Evolutionary conservation across 2,329 filamentous ascomycete species (phyloP).

Genomic region (Gremmenia infestans): DNA sequence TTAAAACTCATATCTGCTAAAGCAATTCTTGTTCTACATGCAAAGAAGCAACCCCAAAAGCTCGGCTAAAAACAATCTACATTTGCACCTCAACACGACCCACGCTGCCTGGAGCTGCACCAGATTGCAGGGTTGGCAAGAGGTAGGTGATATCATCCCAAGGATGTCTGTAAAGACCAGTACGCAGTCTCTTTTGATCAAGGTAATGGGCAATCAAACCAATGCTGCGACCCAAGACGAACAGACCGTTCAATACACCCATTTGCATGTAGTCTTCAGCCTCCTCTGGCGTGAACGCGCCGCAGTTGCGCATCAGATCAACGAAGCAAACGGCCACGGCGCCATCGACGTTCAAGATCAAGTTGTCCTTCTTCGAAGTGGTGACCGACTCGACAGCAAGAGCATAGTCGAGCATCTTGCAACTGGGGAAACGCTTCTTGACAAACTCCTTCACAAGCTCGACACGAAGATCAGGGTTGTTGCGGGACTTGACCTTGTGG

Average conservation of each 20-base stretch:
- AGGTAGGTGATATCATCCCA: conserved; percentile 99
- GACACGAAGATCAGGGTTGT: conserved; percentile 99
- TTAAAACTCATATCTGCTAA: conserved; percentile 3
- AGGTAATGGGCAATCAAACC: conserved; percentile 99
- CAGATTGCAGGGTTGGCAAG: conserved; percentile 72
- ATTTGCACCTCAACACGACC: conserved; percentile 87
- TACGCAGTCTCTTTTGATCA: conserved; percentile 98
- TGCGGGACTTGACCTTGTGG: conserved; percentile 98
- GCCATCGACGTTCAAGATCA: conserved; percentile 98
- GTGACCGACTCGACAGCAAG: conserved; percentile 97
- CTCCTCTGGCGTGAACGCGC: conserved; percentile 92
- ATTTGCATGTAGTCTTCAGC: conserved; percentile 98
- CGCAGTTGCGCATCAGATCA: conserved; percentile 94
- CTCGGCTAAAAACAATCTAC: conserved; percentile 24
- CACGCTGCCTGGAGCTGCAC: conserved; percentile 64
- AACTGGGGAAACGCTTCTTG: conserved; percentile 92
- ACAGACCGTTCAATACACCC: conserved; percentile 99
- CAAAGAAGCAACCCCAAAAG: conserved; percentile 17
- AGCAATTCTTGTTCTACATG: conserved; percentile 22
- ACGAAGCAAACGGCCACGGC: conserved; percentile 99
- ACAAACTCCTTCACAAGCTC: conserved; percentile 99
- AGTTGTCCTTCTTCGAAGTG: conserved; percentile 99
- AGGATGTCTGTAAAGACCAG: conserved; percentile 96
- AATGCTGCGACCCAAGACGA: conserved; percentile 94
- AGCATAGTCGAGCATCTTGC: conserved; percentile 98